Conservation (phyloP, 2,329 filamentous ascomycete species). For the Curvularia lunata region DNA sequence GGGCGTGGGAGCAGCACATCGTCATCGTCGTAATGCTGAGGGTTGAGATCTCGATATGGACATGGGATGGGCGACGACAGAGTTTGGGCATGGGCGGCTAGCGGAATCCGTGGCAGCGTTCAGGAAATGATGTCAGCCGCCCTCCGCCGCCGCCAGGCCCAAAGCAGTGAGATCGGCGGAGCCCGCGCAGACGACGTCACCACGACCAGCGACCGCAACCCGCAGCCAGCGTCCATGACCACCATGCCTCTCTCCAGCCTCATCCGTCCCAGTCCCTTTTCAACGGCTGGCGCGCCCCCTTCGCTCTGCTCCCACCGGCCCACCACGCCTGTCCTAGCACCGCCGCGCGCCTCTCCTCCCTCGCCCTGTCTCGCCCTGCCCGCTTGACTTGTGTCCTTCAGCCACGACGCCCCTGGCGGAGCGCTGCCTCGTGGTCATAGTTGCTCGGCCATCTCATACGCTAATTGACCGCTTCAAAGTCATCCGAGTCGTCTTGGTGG, state of each 20-base stretch:
- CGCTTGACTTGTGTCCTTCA: background rate
- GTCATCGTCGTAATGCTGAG: background rate
- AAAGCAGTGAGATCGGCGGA: background rate
- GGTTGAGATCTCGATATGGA: background rate
- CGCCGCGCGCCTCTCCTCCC: background rate
- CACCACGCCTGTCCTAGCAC: background rate
- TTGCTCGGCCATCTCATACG: constrained; percentile 14
- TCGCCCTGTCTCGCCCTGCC: background rate
- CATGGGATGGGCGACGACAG: background rate
- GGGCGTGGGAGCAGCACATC: background rate
- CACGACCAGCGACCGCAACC: background rate
- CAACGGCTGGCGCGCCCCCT: background rate
- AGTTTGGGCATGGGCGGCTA: constrained; percentile 8
- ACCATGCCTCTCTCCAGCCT: background rate
- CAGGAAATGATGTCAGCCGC: constrained; percentile 15
- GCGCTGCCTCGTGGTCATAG: constrained; percentile 1
- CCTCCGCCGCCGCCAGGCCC: background rate
- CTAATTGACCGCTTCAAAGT: constrained; percentile 20
- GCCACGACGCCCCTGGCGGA: constrained; percentile 3
- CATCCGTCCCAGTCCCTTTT: background rate
- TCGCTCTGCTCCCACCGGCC: background rate
- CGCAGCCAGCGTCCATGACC: background rate
- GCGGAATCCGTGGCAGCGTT: constrained; percentile 11
- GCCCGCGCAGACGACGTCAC: constrained; percentile 12
- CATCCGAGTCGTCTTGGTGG: constrained; percentile 12